Percentiles rank a stretch among this genome's conserved stretches.
Conservation (phyloP, 2,329 filamentous ascomycete species). For the Phaeosphaeriaceae sp. region DNA sequence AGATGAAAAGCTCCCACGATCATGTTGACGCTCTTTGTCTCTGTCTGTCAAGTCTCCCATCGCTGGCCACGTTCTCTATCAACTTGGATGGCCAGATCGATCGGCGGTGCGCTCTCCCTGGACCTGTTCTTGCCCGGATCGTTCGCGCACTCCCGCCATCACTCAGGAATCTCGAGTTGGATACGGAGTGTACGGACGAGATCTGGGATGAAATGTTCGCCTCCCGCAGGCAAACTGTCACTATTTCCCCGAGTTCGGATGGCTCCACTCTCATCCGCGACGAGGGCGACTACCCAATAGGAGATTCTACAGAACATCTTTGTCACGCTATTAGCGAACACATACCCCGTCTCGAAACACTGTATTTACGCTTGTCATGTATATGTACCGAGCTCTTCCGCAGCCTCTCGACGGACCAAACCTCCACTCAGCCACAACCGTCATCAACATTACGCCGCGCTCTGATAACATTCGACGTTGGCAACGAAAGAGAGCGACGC, state of each 20-base stretch:
- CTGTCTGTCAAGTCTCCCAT: conserved; percentile 1
- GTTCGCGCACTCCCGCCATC: conserved; percentile 1
- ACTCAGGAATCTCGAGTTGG: conserved; percentile 6
- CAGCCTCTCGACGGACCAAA: not conserved
- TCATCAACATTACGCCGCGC: conserved; percentile 6
- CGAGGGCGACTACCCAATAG: not conserved
- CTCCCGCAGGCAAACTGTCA: not conserved
- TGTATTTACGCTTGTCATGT: conserved; percentile 6
- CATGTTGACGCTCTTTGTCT: conserved; percentile 5
- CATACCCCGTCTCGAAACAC: conserved; percentile 6
- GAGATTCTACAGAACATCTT: not conserved
- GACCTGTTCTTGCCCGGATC: conserved; percentile 1
- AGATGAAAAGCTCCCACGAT: conserved; percentile 4
- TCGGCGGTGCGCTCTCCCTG: not conserved
- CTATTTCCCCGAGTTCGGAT: no score
- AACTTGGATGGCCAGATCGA: conserved; percentile 2
- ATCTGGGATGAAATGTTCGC: not conserved
- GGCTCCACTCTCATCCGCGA: no score
- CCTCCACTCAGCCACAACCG: not conserved
- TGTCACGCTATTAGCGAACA: conserved; percentile 8
- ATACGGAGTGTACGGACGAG: conserved; percentile 4
- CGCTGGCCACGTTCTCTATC: conserved; percentile 1
- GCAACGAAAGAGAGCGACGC: not conserved
- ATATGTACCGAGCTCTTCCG: conserved; percentile 4
- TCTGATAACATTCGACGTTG: not conserved